Conservation (phyloP, 257 asterid genomes). For the Solanum ossicruentum region DNA sequence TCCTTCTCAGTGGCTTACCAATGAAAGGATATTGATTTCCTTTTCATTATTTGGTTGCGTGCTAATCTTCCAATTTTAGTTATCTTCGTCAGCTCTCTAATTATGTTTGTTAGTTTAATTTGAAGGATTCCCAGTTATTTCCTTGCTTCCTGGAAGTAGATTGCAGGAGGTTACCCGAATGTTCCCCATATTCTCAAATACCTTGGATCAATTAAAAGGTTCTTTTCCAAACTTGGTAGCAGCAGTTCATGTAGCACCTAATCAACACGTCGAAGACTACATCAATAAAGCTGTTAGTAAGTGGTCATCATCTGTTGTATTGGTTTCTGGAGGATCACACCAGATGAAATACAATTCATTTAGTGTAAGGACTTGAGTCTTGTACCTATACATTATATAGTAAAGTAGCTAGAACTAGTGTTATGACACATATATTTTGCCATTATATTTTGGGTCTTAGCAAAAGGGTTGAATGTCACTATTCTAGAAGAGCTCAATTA, state of each 20-base stretch:
- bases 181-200: slow-evolving; percentile 56
- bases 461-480: not conserved
- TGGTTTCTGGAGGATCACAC: slow-evolving; percentile 58
- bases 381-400: not conserved
- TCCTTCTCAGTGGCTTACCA: not conserved
- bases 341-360: slow-evolving; percentile 48
- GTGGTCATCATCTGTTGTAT: slow-evolving; percentile 57
- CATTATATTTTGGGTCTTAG: not conserved
- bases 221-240: slow-evolving; percentile 35
- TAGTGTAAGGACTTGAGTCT: slow-evolving; percentile 42
- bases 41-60: not conserved
- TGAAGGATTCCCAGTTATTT: slow-evolving; percentile 59
- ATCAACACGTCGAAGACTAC: slow-evolving; percentile 53
- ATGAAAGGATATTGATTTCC: not conserved
- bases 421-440: not conserved
- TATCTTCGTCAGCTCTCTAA: not conserved
- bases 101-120: not conserved
- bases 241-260: slow-evolving; percentile 78
- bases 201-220: slow-evolving; percentile 44
- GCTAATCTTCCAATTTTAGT: not conserved
- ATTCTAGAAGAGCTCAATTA: not conserved
- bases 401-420: not conserved
- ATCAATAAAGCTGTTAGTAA: slow-evolving; percentile 22
- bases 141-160: slow-evolving; percentile 95
- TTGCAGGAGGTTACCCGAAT: slow-evolving; percentile 84